Evolutionary conservation across 2,329 filamentous ascomycete genomes (phyloP), one percentile per base, ranked within the genome.

Genomic region (Passalora sequoiae): DNA sequence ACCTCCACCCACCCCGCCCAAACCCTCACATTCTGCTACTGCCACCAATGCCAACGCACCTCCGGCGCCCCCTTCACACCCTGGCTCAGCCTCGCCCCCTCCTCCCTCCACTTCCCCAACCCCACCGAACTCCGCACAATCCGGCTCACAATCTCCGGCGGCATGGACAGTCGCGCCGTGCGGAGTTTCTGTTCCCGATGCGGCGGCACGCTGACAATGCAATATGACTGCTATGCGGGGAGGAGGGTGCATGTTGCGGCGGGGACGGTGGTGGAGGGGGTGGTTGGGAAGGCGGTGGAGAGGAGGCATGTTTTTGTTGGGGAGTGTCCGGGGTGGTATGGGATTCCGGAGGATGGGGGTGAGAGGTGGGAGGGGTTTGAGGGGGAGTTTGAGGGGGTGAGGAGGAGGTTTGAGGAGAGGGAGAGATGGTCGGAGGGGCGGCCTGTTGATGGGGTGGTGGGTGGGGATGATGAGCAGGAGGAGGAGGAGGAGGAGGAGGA

Each of bases 21-120:
- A 13, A 30, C 47, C 17, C 46, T 55, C 28, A 48, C 53, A 15
- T 50, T 45, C 47, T 57, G 54, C 52, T 53, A 53, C 41, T 55
- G 54, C 42, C 36, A 35, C 12, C 54, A 44, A 28, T 57, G 54
- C 40, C 52, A 57, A 40, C 47, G 40, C 21, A 46, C 47, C 27
- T 53, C 51, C 10, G 54, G 54, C 9, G 50, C 47, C 6, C 51
- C 54, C 1, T 51, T 56, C 33, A 39, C 49, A 12, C 39, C 50
- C 13, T 56, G 49, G 49, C 43, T 49, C 13, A 50, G 46, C 12
- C 38, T 51, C n/a, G 15, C 50, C 7, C 47, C 38, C 21, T 40
- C 33, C n/a, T 36, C 41, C 12, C 4, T 55, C 4, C 29, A 19
- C 4, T 56, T 48, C 41, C 12, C 20, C 8, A 44, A 36, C 10